These are phyloP conservation scores for Lojkania enalia DNA, from an alignment of 2,329 filamentous ascomycete genomes.

Conservation along the genomic window DNA sequence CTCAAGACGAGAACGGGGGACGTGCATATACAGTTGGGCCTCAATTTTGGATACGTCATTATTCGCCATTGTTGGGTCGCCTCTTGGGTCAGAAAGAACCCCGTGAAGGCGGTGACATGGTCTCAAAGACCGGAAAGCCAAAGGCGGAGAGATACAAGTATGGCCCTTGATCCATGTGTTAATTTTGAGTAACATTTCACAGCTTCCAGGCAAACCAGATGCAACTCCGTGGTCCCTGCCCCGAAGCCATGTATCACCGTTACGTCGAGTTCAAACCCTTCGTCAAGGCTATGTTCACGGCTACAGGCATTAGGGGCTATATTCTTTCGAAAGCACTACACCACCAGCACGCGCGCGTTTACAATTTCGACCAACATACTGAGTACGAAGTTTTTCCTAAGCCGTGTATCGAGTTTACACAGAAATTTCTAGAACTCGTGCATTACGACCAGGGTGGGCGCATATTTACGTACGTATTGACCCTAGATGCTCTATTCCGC, in stretches of 20 bases:
- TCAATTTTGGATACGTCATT: conserved; percentile 77
- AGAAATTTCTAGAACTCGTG: conserved; percentile 81
- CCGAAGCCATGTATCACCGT: conserved; percentile 79
- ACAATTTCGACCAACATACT: conserved; percentile 82
- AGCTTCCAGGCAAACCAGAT: conserved; percentile 94
- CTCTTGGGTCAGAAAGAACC: conserved; percentile 68
- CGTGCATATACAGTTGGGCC: conserved; percentile 80
- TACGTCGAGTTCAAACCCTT: conserved; percentile 93
- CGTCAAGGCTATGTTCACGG: conserved; percentile 85
- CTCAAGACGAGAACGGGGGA: conserved; percentile 65
- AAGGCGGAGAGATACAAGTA: conserved; percentile 75
- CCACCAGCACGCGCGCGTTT: conserved; percentile 85
- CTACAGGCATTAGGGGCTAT: conserved; percentile 74
- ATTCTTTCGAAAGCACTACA: conserved; percentile 84
- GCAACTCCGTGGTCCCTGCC: conserved; percentile 82
- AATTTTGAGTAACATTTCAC: conserved; percentile 17
- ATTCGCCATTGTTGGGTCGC: conserved; percentile 84
- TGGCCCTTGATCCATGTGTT: too few species aligned
- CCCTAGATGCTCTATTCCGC: conserved; percentile 80
- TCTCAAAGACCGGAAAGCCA: conserved; percentile 46
- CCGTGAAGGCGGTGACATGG: conserved; percentile 40
- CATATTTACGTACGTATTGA: conserved; percentile 90
- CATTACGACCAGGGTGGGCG: conserved; percentile 85
- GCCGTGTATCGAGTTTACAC: conserved; percentile 70
- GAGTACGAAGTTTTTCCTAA: conserved; percentile 69